Percentiles rank a stretch among this genome's conserved stretches.
Conservation (phyloP, 345 rosid species). For the Eucalyptus marginata region DNA sequence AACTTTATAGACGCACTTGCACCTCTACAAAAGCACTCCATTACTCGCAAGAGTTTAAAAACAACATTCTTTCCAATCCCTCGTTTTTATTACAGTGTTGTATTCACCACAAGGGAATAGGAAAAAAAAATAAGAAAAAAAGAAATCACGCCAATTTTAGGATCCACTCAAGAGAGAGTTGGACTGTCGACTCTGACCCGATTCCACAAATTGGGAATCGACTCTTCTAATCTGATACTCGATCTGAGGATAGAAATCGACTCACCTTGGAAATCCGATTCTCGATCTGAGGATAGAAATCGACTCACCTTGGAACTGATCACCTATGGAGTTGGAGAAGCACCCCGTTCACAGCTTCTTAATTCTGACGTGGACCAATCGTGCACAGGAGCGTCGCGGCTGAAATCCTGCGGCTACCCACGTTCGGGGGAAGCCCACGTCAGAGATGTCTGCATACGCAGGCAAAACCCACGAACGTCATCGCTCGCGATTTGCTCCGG, state of each 20-base stretch:
- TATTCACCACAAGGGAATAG: neutral
- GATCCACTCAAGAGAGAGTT: accelerated
- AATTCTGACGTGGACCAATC: neutral
- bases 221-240: accelerated
- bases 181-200: accelerated
- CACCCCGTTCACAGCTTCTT: neutral
- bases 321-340: accelerated
- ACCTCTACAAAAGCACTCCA: neutral
- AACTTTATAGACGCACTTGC: neutral
- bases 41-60: neutral
- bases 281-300: accelerated
- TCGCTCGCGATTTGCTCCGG: neutral
- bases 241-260: accelerated
- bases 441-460: neutral
- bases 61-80: neutral
- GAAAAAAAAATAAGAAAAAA: accelerated
- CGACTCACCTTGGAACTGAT: accelerated
- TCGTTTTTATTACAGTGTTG: accelerated
- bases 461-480: neutral
- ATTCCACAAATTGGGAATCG: accelerated
- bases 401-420: neutral
- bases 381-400: neutral
- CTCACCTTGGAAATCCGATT: accelerated
- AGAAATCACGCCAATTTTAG: accelerated
- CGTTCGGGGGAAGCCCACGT: neutral